Evolutionary conservation across 345 rosid genomes (phyloP), one percentile per base, ranked within the genome.

Genomic region (Linum usitatissimum): DNA sequence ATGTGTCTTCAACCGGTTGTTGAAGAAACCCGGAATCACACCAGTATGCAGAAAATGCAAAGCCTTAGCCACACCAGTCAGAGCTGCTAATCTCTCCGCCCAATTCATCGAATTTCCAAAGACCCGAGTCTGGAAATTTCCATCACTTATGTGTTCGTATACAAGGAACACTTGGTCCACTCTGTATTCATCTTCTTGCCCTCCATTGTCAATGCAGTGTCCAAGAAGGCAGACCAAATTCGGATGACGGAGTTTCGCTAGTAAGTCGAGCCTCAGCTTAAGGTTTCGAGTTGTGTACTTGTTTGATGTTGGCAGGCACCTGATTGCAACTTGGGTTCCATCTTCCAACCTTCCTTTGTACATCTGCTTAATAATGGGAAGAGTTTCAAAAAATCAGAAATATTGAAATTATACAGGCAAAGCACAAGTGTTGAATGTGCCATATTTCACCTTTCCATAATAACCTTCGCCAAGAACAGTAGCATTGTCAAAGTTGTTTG

Each of bases 31-130:
- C 6, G 95, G 91, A 63, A 87, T 85, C 18, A 87, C 86, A 69
- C 91, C 95, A 38, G 91, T 87, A 55, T 87, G 95, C 67, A 87
- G 80, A 78, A 83, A 87, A 60, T 83, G 91, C 59, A 85, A 86
- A 61, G 91, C 89, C 74, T 77, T 83, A 45, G 89, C 91, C 21
- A 83, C 77, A 63, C 87, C 81, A 42, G 60, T 76, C 9, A 87
- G 73, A 56, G 79, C 77, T 62, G 76, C 76, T 64, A 83, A 65
- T 65, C 95, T 85, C 81, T 81, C 86, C 42, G 95, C 69, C 95
- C 95, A 87, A 66, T 70, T 80, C 55, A 83, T 73, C 38, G 59
- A 69, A 66, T 70, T 75, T 60, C 74, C 95, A 58, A 69, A 70
- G 64, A 87, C 78, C 64, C 67, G 77, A 53, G 82, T 56, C 13